A percentile compares a stretch with the other conserved stretches of the same genome.
phyloP scores from a whole-genome alignment of 2,329 filamentous ascomycete species.

The Ilyonectria robusta region DNA sequence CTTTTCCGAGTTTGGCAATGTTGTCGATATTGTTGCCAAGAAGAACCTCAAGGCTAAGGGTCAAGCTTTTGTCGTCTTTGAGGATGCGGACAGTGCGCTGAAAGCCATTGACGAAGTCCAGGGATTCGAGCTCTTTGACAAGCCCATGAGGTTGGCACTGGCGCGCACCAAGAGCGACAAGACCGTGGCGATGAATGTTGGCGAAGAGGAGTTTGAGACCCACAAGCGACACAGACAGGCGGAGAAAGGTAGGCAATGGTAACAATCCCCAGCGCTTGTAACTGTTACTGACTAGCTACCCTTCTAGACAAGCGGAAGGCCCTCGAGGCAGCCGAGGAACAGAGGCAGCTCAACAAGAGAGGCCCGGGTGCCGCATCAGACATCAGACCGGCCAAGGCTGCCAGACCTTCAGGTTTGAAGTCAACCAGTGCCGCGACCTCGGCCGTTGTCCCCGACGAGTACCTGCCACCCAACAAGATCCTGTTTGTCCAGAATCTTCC shows the following conservation, averaged over 20 bases:
- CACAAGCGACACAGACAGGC: conserved; percentile 89
- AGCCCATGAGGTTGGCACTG: conserved; percentile 87
- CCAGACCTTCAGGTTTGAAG: conserved; percentile 76
- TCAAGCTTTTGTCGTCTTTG: conserved; percentile 95
- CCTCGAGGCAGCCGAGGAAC: conserved; percentile 81
- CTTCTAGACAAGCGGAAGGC: conserved; percentile 82
- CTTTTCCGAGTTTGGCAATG: conserved; percentile 89
- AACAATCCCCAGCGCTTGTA: too few species aligned
- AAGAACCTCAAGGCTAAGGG: conserved; percentile 93
- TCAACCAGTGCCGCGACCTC: conserved; percentile 77
- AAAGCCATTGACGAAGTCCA: conserved; percentile 90
- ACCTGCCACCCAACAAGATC: conserved; percentile 96
- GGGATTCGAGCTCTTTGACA: conserved; percentile 93
- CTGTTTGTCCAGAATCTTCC: conserved; percentile 95
- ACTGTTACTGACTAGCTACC: conserved; percentile 1
- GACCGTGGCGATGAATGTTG: conserved; percentile 82
- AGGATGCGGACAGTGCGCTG: conserved; percentile 81
- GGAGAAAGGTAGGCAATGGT: conserved; percentile 80
- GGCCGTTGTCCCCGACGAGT: conserved; percentile 94
- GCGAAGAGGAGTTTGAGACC: conserved; percentile 84
- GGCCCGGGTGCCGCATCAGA: conserved; percentile 62
- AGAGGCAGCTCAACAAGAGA: conserved; percentile 84
- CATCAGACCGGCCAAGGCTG: conserved; percentile 76
- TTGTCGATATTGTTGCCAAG: conserved; percentile 90
- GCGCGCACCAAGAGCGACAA: conserved; percentile 90